These are phyloP conservation scores for Salvia splendens DNA, from an alignment of 257 asterid species.

Conservation along the genomic window DNA sequence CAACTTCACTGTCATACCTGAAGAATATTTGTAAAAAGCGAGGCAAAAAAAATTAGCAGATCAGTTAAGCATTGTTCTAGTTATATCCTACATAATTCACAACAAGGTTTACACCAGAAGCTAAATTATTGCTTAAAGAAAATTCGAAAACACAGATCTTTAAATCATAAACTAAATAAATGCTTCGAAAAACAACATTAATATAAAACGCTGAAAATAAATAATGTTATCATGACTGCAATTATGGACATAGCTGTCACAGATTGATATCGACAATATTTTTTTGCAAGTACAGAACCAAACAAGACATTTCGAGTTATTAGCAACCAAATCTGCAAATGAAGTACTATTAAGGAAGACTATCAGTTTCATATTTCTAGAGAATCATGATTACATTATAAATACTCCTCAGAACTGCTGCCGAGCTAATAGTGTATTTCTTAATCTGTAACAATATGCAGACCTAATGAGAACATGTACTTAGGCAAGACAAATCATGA, in stretches of 20 bases:
- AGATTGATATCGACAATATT: background rate
- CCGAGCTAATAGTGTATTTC: too few relatives aligned
- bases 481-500: too few relatives aligned
- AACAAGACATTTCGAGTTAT: constrained; percentile 12
- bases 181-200: background rate
- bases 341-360: background rate
- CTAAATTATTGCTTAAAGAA: background rate
- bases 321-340: background rate
- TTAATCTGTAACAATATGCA: too few relatives aligned
- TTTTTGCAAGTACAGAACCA: constrained; percentile 12
- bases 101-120: background rate
- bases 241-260: constrained; percentile 8
- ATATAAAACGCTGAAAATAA: background rate
- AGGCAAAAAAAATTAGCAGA: constrained; percentile 19
- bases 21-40: constrained; percentile 17
- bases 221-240: background rate
- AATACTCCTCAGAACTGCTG: background rate
- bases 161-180: background rate
- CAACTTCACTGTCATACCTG: constrained; percentile 75
- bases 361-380: background rate
- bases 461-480: too few relatives aligned
- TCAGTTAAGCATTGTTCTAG: background rate
- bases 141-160: constrained; percentile 1
- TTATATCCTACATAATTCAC: constrained; percentile 17
- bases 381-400: constrained; percentile 11